These are phyloP conservation scores for Petunia axillaris DNA, from an alignment of 257 asterid genomes.

Conservation along the genomic window DNA sequence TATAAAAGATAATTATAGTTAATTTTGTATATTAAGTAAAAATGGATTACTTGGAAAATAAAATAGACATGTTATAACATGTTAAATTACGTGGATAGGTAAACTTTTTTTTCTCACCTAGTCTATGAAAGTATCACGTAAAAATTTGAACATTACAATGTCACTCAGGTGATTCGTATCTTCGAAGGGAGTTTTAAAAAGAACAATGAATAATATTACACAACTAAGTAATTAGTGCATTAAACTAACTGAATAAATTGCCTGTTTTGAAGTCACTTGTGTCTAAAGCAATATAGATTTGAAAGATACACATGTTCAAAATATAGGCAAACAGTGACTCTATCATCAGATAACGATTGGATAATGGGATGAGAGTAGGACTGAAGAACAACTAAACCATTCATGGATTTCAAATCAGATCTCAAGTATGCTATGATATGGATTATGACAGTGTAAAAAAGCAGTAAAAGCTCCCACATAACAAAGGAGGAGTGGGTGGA, in stretches of 20 bases:
- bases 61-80: too few species aligned
- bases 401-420: not conserved
- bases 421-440: not conserved
- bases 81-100: too few species aligned
- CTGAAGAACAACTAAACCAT: conserved; percentile 2
- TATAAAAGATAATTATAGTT: too few species aligned
- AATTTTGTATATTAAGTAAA: too few species aligned
- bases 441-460: conserved; percentile 1
- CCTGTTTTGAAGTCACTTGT: not conserved
- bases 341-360: not conserved
- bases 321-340: not conserved
- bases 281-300: not conserved
- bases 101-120: too few species aligned
- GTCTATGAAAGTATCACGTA: not conserved
- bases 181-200: not conserved
- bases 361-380: not conserved
- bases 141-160: not conserved
- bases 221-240: not conserved
- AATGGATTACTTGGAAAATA: too few species aligned
- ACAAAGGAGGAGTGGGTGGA: not conserved
- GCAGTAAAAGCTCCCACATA: not conserved
- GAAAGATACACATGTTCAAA: not conserved
- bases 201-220: not conserved
- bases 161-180: not conserved
- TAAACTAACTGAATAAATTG: not conserved